These are phyloP conservation scores for Metschnikowia continentalis DNA, from an alignment of 805 yeast genomes.

Conservation along the genomic window DNA sequence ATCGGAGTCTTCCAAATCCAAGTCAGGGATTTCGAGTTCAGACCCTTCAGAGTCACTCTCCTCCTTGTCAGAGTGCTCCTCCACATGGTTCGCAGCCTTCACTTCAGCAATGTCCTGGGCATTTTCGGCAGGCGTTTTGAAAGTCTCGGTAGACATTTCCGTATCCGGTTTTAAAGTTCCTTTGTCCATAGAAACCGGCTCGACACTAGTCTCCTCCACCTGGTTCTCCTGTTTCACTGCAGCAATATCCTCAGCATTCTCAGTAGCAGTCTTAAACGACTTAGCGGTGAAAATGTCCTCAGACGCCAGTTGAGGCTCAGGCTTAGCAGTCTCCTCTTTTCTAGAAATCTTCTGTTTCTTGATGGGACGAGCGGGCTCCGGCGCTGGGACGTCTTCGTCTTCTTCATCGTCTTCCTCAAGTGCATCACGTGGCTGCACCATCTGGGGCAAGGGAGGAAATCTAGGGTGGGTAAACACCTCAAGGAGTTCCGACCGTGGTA, in stretches of 20 bases:
- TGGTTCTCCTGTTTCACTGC: conserved; percentile 6
- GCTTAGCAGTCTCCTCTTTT: background rate
- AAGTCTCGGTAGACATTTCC: conserved; percentile 1
- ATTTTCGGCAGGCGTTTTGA: conserved; percentile 2
- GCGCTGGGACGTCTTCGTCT: conserved; percentile 1
- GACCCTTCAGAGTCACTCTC: conserved; percentile 24
- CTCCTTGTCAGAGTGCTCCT: conserved; percentile 1
- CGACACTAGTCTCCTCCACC: conserved; percentile 3
- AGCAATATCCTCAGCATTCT: conserved; percentile 2
- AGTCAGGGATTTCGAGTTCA: conserved; percentile 51
- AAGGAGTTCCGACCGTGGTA: conserved; percentile 47
- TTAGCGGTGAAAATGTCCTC: conserved; percentile 7
- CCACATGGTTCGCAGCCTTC: background rate
- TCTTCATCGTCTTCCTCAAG: conserved; percentile 9
- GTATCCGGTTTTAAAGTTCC: background rate
- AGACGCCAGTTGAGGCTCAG: background rate
- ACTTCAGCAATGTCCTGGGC: conserved; percentile 5
- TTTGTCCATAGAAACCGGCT: background rate
- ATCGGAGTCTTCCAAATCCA: conserved; percentile 43
- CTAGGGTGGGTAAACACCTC: conserved; percentile 71
- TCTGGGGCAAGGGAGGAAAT: conserved; percentile 48
- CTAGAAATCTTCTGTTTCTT: background rate
- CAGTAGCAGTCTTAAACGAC: conserved; percentile 1
- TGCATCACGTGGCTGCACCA: background rate
- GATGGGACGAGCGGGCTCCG: background rate